Conservation (phyloP, 108 stramenopile species). For the Parietichytrium sp. region DNA sequence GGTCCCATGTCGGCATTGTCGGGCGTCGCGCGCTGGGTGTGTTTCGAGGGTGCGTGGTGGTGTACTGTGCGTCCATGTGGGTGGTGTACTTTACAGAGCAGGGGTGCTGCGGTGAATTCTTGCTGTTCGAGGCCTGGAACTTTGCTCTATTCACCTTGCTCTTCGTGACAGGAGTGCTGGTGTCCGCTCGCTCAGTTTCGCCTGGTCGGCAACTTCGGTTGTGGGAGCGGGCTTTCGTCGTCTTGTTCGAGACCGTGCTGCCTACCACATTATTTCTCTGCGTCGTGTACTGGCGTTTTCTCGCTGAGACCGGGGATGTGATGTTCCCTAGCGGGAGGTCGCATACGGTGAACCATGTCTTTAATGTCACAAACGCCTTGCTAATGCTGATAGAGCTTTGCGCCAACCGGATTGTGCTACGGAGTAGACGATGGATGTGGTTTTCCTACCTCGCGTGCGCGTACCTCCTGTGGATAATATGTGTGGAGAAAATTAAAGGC, state of each 20-base stretch:
- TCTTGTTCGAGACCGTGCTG: background rate
- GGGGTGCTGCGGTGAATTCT: background rate
- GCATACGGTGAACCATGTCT: background rate
- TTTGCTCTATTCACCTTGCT: background rate
- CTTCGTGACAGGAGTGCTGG: background rate
- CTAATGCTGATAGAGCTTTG: background rate
- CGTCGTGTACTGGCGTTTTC: background rate
- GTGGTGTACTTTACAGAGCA: background rate
- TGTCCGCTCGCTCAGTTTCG: background rate
- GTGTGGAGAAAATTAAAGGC: background rate
- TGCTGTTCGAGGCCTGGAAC: background rate
- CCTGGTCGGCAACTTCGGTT: background rate
- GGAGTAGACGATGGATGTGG: conserved; percentile 31
- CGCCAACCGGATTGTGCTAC: conserved; percentile 18
- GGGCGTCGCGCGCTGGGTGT: background rate
- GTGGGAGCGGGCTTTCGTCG: background rate
- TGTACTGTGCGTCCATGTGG: conserved; percentile 32
- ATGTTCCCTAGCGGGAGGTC: background rate
- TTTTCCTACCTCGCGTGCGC: background rate
- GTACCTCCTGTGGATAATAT: background rate
- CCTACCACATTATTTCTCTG: background rate
- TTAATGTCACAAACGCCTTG: background rate
- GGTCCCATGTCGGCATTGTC: conserved; percentile 12
- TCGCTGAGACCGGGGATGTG: background rate
- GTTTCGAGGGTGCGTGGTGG: background rate